These are phyloP conservation scores for Halophytophthora polymorphica DNA, from an alignment of 352 stramenopile genomes.

Conservation along the genomic window DNA sequence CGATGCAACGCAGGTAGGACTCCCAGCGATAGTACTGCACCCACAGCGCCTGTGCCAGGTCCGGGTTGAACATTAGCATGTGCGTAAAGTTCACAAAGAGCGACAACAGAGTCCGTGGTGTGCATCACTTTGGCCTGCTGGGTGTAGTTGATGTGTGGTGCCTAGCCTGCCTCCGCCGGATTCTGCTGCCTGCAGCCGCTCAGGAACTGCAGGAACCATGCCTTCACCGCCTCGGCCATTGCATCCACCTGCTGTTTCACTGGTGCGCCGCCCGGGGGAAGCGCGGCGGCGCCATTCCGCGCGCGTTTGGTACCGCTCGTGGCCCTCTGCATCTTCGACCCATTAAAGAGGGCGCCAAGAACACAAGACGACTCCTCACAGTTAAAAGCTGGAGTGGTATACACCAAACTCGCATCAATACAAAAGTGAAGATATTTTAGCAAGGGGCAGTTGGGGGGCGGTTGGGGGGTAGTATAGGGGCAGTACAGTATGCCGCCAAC, in stretches of 20 bases:
- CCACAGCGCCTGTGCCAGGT: slow-evolving; percentile 79
- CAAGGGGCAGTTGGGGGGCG: no score
- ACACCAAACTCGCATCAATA: no score
- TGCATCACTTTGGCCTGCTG: slow-evolving; percentile 87
- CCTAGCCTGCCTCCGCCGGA: slow-evolving; percentile 1
- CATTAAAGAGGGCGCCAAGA: no score
- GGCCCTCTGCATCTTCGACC: slow-evolving; percentile 4
- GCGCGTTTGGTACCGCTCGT: slow-evolving; percentile 33
- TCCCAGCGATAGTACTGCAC: slow-evolving; percentile 87
- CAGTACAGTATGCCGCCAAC: no score
- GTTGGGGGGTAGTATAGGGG: no score
- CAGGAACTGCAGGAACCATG: slow-evolving; percentile 80
- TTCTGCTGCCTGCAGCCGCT: slow-evolving; percentile 64
- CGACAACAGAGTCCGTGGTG: slow-evolving; percentile 81
- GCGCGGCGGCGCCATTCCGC: slow-evolving; percentile 30
- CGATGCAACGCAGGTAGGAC: slow-evolving; percentile 59
- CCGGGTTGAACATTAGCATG: slow-evolving; percentile 77
- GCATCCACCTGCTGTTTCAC: slow-evolving; percentile 62
- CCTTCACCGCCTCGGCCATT: slow-evolving; percentile 80
- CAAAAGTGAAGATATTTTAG: no score
- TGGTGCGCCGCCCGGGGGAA: slow-evolving; percentile 35
- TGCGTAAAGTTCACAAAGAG: slow-evolving; percentile 87
- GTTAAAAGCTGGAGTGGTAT: no score
- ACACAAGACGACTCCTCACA: no score
- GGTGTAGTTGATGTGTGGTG: slow-evolving; percentile 65